Conservation (phyloP, 306 rosid species). For the Corylus avellana region DNA sequence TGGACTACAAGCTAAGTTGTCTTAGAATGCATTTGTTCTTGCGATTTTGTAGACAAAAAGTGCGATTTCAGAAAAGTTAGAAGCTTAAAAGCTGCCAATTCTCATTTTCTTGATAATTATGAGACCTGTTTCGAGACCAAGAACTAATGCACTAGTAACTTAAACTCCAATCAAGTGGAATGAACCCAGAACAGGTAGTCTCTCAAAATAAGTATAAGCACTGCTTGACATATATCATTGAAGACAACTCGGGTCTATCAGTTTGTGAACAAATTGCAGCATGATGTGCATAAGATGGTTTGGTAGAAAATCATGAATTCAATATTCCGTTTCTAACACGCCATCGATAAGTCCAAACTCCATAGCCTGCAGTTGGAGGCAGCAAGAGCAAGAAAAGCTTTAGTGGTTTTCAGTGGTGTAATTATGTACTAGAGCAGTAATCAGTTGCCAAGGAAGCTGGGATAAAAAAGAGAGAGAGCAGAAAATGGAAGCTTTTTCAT, state of each 20-base stretch:
- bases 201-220: background rate
- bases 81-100: background rate
- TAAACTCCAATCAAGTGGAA: background rate
- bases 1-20: background rate
- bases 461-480: background rate
- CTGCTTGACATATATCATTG: conserved; percentile 15
- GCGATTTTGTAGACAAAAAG: no score
- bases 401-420: background rate
- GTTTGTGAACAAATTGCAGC: conserved; percentile 18
- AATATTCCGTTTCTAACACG: conserved; percentile 88
- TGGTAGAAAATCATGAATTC: conserved; percentile 24
- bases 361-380: conserved; percentile 65
- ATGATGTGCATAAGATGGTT: conserved; percentile 17
- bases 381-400: background rate
- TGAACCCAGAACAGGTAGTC: background rate
- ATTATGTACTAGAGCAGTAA: background rate
- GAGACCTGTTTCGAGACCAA: background rate
- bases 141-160: background rate
- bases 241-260: conserved; percentile 24
- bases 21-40: background rate
- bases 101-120: background rate
- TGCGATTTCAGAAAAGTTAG: background rate
- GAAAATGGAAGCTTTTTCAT: background rate
- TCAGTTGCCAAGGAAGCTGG: background rate
- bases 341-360: conserved; percentile 93